Evolutionary conservation across 2,329 filamentous ascomycete genomes (phyloP), one percentile per base, ranked within the genome.

Genomic region (Xylariaceae sp.): DNA sequence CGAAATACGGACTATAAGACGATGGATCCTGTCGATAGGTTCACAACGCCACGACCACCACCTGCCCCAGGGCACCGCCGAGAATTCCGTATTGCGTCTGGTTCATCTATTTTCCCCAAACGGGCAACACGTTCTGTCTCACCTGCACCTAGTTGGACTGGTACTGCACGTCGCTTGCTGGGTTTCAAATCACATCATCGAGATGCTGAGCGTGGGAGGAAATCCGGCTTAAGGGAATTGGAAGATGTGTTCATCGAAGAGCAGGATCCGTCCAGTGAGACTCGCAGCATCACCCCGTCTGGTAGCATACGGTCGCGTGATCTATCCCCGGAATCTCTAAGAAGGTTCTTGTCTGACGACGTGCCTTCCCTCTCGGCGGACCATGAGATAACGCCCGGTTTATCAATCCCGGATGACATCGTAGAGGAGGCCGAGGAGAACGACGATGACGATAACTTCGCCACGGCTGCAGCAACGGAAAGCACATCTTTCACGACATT

Each of bases 11-110:
- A 87, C 64, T 83, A 84, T 66, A 89, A 85, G 70, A 95, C 91
- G 1, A 89, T 93, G 83, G 84, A 94, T 65, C 91, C 91, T 0
- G 79, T 83, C 26, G 89, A 91, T 76, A 92, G 89, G 69, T 96
- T 87, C 71, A 79, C 86, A 65, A 85, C 88, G 28, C 91, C 89
- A 9, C 81, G 87, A 50, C 84, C 86, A 19, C 80, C 82, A 17
- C 76, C 80, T 1, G 77, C 78, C 61, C 77, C 84, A 41, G 69
- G 77, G 54, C 58, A 62, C n/a, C 45, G 49, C 6, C 52, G 49
- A 19, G 69, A 76, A 17, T 75, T 71, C 33, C 73, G 71, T 19
- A 47, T 74, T 44, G 63, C 69, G 36, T 73, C 75, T 29, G 67
- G 75, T 14, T 67, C 71, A 17, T 57, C 68, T n/a, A 67, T 67